Conservation (phyloP, 257 asterid genomes). For the Phtheirospermum japonicum region DNA sequence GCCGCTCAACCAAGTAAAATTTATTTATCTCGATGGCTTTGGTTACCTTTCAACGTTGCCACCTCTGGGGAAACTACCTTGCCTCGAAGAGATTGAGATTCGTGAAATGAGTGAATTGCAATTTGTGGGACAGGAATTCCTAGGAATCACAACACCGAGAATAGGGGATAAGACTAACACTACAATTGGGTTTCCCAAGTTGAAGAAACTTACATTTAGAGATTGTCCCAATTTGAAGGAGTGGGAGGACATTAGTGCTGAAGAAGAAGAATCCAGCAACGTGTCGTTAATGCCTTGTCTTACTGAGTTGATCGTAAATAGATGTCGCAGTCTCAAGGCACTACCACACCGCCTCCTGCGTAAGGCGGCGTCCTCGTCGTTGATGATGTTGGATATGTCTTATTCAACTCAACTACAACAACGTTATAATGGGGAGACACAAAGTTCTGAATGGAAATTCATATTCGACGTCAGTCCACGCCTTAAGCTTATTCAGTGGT, state of each 20-base stretch:
- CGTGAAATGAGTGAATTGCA: conserved; percentile 5
- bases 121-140: conserved; percentile 28
- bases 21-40: background rate
- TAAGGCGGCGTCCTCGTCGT: no score
- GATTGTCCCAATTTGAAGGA: conserved; percentile 28
- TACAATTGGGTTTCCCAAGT: conserved; percentile 25
- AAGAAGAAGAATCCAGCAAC: conserved; percentile 15
- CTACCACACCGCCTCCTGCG: conserved; percentile 27
- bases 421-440: conserved; percentile 2
- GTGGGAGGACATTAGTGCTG: conserved; percentile 30
- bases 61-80: background rate
- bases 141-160: no score
- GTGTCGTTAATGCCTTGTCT: conserved; percentile 27
- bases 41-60: background rate
- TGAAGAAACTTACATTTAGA: conserved; percentile 17
- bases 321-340: background rate
- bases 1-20: background rate
- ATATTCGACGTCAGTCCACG: conserved; percentile 6
- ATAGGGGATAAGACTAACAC: no score
- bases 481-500: no score
- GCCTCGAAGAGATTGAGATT: background rate
- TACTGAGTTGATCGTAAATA: background rate
- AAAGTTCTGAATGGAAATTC: conserved; percentile 19
- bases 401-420: background rate
- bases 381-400: background rate